A percentile compares a stretch with the other conserved stretches of the same genome.
Conservation (phyloP, 306 rosid species). For the Cicer bijugum region DNA sequence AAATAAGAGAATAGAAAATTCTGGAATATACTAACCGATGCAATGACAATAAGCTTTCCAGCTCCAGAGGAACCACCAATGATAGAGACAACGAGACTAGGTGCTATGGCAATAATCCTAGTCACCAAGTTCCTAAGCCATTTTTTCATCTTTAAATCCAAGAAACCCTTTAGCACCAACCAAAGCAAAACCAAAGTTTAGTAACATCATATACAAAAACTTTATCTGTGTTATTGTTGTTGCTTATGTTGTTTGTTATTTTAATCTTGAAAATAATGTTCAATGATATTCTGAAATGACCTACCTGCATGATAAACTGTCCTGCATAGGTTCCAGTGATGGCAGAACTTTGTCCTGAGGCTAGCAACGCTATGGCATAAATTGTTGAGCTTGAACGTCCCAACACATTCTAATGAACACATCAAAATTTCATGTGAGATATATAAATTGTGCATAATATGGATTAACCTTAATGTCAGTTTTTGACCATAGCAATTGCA, state of each 20-base stretch:
- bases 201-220: constrained; percentile 1
- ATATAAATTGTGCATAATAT: background rate
- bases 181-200: constrained; percentile 36
- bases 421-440: background rate
- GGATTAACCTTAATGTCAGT: background rate
- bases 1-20: background rate
- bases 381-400: constrained; percentile 75
- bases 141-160: constrained; percentile 79
- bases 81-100: constrained; percentile 83
- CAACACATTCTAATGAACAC: constrained; percentile 66
- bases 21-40: constrained; percentile 62
- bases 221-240: background rate
- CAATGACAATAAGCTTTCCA: constrained; percentile 60
- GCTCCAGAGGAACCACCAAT: constrained; percentile 61
- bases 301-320: constrained; percentile 93
- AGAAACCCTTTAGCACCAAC: constrained; percentile 65
- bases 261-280: background rate
- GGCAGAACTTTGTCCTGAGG: constrained; percentile 95
- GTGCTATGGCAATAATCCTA: constrained; percentile 77
- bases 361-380: constrained; percentile 83
- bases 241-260: background rate
- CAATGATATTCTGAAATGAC: constrained; percentile 44
- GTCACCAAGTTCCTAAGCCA: constrained; percentile 81
- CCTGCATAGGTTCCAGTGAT: constrained; percentile 98
- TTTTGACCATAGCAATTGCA: background rate